Evolutionary conservation across 352 stramenopile genomes (phyloP).

Genomic region (Thalassiosira mediterranea): DNA sequence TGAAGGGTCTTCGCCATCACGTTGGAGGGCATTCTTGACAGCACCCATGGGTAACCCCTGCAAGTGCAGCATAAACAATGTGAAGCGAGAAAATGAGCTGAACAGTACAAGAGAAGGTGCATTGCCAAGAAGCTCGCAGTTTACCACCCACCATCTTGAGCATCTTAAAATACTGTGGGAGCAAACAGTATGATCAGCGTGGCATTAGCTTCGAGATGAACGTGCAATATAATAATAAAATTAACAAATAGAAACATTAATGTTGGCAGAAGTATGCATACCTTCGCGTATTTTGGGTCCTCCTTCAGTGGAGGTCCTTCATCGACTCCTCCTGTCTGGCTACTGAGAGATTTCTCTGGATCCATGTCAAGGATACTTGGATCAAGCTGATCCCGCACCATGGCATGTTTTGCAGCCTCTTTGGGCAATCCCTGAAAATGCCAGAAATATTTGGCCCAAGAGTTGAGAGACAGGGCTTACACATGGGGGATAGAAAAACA

Average conservation of each 20-base stretch:
- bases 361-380: constrained; percentile 73
- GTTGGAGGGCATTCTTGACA: constrained; percentile 91
- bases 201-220: not conserved
- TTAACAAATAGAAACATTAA: too few species aligned
- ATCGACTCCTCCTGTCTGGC: not conserved
- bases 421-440: constrained; percentile 83
- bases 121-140: too few species aligned
- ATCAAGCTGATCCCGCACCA: constrained; percentile 91
- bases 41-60: constrained; percentile 83
- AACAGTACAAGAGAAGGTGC: too few species aligned
- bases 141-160: constrained; percentile 65
- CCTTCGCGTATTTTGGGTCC: constrained; percentile 81
- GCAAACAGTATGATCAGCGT: not conserved
- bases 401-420: constrained; percentile 94
- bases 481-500: too few species aligned
- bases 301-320: constrained; percentile 70
- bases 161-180: constrained; percentile 76
- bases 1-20: constrained; percentile 79
- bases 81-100: too few species aligned
- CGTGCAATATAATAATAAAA: too few species aligned
- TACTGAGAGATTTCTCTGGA: not conserved
- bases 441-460: too few species aligned
- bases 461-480: too few species aligned
- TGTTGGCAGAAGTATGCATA: too few species aligned
- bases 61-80: too few species aligned